These are phyloP conservation scores for Lepidium africanum DNA, from an alignment of 345 rosid genomes.

Conservation along the genomic window DNA sequence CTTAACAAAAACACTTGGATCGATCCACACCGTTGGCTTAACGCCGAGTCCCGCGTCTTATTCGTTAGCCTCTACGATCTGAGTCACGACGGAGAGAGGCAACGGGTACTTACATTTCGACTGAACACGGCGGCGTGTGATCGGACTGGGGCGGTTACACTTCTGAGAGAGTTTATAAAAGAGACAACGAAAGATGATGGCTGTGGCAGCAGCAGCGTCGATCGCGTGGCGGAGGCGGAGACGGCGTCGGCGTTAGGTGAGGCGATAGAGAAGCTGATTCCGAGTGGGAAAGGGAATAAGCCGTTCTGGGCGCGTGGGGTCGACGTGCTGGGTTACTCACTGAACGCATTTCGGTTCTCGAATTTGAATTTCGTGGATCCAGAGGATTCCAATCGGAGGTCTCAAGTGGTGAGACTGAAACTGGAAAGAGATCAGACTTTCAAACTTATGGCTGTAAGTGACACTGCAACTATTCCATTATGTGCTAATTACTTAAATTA, in stretches of 20 bases:
- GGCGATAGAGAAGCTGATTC: conserved; percentile 70
- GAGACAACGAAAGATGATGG: conserved; percentile 16
- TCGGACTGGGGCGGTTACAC: conserved; percentile 54
- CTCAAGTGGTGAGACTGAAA: conserved; percentile 51
- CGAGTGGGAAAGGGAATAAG: conserved; percentile 61
- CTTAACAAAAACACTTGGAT: conserved; percentile 56
- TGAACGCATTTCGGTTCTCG: conserved; percentile 62
- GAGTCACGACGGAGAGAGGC: conserved; percentile 4
- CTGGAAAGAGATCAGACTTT: conserved; percentile 43
- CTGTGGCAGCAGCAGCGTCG: neutral
- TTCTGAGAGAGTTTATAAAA: conserved; percentile 45
- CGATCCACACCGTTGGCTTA: conserved; percentile 18
- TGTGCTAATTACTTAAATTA: neutral
- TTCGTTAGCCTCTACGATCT: conserved; percentile 47
- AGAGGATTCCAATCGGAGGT: conserved; percentile 27
- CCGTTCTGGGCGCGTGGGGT: conserved; percentile 81
- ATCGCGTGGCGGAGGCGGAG: neutral
- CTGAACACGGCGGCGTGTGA: conserved; percentile 67
- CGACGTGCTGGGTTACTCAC: conserved; percentile 87
- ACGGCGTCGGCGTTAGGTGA: conserved; percentile 27
- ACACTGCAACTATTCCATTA: neutral
- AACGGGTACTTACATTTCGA: conserved; percentile 49
- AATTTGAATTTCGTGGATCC: conserved; percentile 53
- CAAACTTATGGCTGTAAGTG: conserved; percentile 47
- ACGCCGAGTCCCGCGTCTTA: conserved; percentile 32